Base-by-base conservation (phyloP, 2,329 filamentous ascomycete genomes). In the Aspergillus sojae region DNA sequence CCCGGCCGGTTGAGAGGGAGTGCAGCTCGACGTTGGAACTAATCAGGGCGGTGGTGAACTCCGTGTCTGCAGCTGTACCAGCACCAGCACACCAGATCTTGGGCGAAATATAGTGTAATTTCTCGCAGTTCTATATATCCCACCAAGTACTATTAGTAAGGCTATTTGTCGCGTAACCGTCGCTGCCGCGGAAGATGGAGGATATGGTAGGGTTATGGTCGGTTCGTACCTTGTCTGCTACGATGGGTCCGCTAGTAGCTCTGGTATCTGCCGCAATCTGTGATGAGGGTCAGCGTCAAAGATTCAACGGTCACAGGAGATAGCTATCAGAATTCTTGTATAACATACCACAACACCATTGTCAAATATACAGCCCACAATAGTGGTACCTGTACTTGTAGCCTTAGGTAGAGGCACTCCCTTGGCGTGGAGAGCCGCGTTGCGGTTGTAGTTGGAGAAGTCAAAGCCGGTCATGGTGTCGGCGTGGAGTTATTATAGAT, bases 361-460 rank as follows among this genome's bases (percentile, higher is more conserved):
- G 81, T 98, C 91, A 76, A 89, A 99, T 81, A 98, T 91, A 77
- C 94, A 98, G 74, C 95, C 95, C 58, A 99, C 95, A 81, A 99
- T 99, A 69, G 95, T 99, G 64, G 95, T 99, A 84, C 95, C 95
- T 65, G 95, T 99, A 82, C 94, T 97, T 65, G 95, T 99, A 67
- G 95, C 95, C 84, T 97, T 98, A 74, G 96, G 95, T 65, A 98
- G 85, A 66, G 95, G 95, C 58, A 98, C 91, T 72, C 96, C 96
- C 81, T 91, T 89, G 74, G 94, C 93, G 80, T 98, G 94, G 72
- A 99, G 89, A 69, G 94, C 94, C 79, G 91, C 89, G 88, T 99
- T 99, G 85, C 95, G 93, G 88, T 97, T 97, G 88, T 98, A 95
- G 87, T 99, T 99, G 81, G 93, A 96, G 87, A 99, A 99, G 84